phyloP scores from a whole-genome alignment of 306 rosid species.

The Casuarina cunninghamiana region DNA sequence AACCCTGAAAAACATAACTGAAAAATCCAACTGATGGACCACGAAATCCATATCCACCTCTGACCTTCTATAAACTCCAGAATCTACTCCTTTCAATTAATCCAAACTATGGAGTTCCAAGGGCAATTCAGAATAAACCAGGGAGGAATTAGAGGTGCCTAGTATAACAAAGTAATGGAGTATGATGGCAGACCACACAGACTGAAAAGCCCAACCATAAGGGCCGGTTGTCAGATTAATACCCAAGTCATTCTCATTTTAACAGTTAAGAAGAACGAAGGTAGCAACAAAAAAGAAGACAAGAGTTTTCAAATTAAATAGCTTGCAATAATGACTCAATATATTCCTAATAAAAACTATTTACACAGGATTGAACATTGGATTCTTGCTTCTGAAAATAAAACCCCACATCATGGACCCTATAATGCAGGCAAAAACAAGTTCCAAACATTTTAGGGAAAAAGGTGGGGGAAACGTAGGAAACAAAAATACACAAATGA shows the following conservation, averaged over 20 bases:
- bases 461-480: background rate
- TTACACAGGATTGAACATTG: background rate
- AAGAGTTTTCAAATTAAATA: background rate
- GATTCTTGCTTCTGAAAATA: background rate
- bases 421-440: background rate
- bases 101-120: background rate
- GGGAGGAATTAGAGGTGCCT: too few species aligned
- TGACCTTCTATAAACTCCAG: background rate
- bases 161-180: too few species aligned
- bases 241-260: background rate
- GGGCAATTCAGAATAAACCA: too few species aligned
- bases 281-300: background rate
- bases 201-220: too few species aligned
- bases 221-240: too few species aligned
- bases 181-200: too few species aligned
- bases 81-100: too few species aligned
- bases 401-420: background rate
- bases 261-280: background rate
- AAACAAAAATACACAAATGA: background rate
- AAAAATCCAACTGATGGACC: background rate
- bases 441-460: background rate
- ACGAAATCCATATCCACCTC: background rate
- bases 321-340: background rate
- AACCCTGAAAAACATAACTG: background rate
- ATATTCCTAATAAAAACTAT: background rate